Evolutionary conservation across 1,284 basidiomycete species (phyloP).

Genomic region (Pascua sp.): DNA sequence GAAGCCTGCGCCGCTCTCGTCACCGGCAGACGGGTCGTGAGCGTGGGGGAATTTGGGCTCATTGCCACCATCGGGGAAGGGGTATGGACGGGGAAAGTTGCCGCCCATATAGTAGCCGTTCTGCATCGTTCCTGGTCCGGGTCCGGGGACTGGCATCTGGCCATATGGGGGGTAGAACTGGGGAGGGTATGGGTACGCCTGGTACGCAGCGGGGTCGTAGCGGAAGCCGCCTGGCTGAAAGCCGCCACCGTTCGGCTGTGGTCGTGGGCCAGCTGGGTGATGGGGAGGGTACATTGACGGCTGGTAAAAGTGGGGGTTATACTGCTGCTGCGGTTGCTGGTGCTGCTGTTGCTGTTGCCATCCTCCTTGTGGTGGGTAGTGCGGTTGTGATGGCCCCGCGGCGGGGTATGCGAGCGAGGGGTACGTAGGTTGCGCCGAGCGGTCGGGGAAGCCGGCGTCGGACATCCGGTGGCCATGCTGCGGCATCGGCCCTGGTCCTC

Average conservation of each 20-base stretch:
- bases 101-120: constrained; percentile 30
- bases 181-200: constrained; percentile 2
- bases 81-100: neutral
- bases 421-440: constrained; percentile 7
- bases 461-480: too few relatives aligned
- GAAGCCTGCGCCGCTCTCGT: constrained; percentile 3
- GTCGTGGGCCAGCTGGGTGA: constrained; percentile 10
- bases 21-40: constrained; percentile 2
- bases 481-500: neutral
- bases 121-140: constrained; percentile 45
- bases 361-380: neutral
- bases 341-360: constrained; percentile 5
- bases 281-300: constrained; percentile 5
- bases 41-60: constrained; percentile 3
- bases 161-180: constrained; percentile 21
- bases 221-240: constrained; percentile 17
- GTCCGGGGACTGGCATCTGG: constrained; percentile 33
- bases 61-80: constrained; percentile 4
- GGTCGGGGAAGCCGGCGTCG: too few relatives aligned
- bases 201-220: constrained; percentile 11
- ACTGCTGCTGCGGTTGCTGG: constrained; percentile 4
- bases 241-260: constrained; percentile 11
- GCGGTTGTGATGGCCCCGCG: constrained; percentile 16
- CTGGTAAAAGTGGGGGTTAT: constrained; percentile 15
- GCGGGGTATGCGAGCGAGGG: constrained; percentile 16